Percentiles rank a stretch among this genome's conserved stretches.
Evolutionary conservation across 768 basidiomycete genomes (phyloP).

Genomic region (Leccinum sublutescens): DNA sequence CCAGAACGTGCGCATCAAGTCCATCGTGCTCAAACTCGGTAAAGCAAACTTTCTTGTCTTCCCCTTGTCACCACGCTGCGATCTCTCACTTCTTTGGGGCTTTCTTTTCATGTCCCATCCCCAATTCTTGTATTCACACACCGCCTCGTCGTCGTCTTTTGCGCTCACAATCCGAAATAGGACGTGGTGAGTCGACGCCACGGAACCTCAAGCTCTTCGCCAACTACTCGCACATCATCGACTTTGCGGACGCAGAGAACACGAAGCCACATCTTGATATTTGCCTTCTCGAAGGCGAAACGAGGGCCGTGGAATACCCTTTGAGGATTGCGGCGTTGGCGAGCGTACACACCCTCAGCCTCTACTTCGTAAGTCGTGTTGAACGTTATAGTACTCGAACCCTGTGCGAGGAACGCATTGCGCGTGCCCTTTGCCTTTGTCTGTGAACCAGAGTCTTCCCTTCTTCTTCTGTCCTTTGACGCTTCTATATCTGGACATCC

Average conservation of each 20-base stretch:
- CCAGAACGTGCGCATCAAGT: slow-evolving; percentile 72
- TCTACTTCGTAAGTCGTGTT: slow-evolving; percentile 69
- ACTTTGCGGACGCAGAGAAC: slow-evolving; percentile 71
- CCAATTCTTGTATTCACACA: slow-evolving; percentile 2
- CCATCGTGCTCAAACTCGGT: slow-evolving; percentile 78
- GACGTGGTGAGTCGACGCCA: slow-evolving; percentile 76
- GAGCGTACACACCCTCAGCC: slow-evolving; percentile 67
- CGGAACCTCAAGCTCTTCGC: slow-evolving; percentile 73
- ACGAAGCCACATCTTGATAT: slow-evolving; percentile 72
- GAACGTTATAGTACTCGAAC: neutral
- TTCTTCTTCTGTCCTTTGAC: slow-evolving; percentile 16
- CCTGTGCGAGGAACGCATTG: neutral
- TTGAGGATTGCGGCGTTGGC: slow-evolving; percentile 73
- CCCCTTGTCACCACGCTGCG: slow-evolving; percentile 7
- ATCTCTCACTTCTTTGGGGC: slow-evolving; percentile 9
- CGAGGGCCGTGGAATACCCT: slow-evolving; percentile 72
- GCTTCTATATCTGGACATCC: slow-evolving; percentile 19
- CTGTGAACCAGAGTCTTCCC: neutral
- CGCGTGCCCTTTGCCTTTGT: slow-evolving; percentile 18
- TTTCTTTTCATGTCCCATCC: slow-evolving; percentile 3
- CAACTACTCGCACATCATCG: slow-evolving; percentile 72
- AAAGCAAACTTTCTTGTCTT: slow-evolving; percentile 19
- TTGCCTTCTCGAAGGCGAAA: slow-evolving; percentile 67
- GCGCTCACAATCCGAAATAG: slow-evolving; percentile 35
- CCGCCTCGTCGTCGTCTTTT: slow-evolving; percentile 3